Conservation (phyloP, 2,329 filamentous ascomycete species). For the Penicillium corylophilum region DNA sequence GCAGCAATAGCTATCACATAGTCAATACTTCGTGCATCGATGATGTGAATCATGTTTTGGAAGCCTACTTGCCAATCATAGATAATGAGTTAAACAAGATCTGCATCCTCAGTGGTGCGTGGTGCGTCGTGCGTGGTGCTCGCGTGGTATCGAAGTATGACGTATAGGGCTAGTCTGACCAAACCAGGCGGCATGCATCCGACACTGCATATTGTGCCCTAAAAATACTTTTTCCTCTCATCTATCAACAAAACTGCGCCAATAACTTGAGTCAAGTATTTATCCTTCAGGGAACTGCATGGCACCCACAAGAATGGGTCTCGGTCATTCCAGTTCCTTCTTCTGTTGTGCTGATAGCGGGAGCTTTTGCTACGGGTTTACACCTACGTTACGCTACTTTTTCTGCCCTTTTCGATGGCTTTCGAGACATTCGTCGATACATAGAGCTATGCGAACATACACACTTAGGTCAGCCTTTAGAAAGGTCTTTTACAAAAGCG, state of each 20-base stretch:
- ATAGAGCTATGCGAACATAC: no score
- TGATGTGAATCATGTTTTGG: background rate
- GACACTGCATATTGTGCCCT: background rate
- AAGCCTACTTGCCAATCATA: background rate
- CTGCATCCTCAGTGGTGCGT: background rate
- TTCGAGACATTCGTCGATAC: no score
- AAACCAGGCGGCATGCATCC: background rate
- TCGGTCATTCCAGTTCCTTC: no score
- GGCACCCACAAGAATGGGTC: no score
- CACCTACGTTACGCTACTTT: no score
- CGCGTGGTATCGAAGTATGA: background rate
- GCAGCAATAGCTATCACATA: background rate
- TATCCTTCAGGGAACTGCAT: no score
- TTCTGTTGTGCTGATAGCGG: no score
- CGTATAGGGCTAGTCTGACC: constrained; percentile 1
- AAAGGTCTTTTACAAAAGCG: no score
- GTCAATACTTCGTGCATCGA: background rate
- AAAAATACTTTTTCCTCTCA: background rate
- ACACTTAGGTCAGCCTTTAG: no score
- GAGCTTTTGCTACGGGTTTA: no score
- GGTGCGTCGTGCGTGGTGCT: background rate
- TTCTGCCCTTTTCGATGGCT: no score
- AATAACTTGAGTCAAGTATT: background rate
- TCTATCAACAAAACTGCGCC: background rate
- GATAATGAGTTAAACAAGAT: background rate